Base-by-base conservation (phyloP, 177 flowering plant genomes). In the Tripterygium wilfordii region DNA sequence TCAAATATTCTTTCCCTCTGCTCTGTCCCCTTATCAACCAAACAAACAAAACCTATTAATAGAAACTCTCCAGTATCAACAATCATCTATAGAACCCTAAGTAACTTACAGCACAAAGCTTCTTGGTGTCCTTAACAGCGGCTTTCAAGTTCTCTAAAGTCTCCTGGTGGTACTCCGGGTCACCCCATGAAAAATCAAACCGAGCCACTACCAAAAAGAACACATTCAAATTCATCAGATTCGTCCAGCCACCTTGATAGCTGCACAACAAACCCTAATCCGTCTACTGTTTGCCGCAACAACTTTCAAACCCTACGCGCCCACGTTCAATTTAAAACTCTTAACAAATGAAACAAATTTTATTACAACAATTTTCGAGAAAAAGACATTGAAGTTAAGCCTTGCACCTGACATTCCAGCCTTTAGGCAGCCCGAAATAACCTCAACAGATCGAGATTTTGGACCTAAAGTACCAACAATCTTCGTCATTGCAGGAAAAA, bases 391-490 rank as follows among this genome's bases (percentile, higher is more conserved):
- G 6, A 2, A 3, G 4, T 3, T 3, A 46, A 42, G 21, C 2
- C 8, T 14, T 17, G 5, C 63, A 86, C 95, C 95, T 35, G 91
- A 81, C 95, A 86, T 83, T 33, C 95, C 95, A 17, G 95, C 84
- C 28, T 75, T 66, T 14, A 86, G 65, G 56, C 95, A 86, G 14
- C 53, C 61, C 25, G 85, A 74, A 36, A 86, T 76, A 35, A 64
- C 61, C 47, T 77, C 86, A 4, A 76, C 85, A 0, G 83, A 64
- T 44, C 76, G 75, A 5, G 88, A 81, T 35, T 69, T 77, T 8
- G 77, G 75, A 29, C 96, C 96, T 0, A 86, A 80, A 4, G 96
- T 86, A 14, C 96, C 96, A 1, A 86, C 83, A n/a, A 86, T 79
- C 72, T 79, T 86, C 5, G 96, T 79, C 96, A 81, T 72, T 31